A percentile compares a stretch with the other conserved stretches of the same genome.
phyloP scores from a whole-genome alignment of 2,329 filamentous ascomycete genomes.

The Cladosporium sp. region DNA sequence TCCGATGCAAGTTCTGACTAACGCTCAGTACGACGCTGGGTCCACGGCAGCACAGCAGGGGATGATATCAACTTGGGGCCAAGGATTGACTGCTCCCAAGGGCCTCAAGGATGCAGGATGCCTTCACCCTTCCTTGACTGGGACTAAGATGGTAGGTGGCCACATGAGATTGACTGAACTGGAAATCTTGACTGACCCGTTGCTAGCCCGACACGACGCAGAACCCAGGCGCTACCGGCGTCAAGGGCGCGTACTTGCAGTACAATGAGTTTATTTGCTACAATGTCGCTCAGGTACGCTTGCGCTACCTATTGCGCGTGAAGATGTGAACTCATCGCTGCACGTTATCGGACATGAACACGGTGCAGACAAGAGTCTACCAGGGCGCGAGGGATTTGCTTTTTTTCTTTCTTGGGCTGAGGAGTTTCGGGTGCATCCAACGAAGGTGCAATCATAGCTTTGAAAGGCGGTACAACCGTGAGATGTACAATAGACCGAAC shows the following conservation, averaged over 20 bases:
- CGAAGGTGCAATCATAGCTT: background rate
- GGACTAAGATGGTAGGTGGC: constrained; percentile 67
- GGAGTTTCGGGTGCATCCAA: background rate
- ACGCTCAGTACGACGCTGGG: constrained; percentile 63
- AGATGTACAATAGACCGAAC: background rate
- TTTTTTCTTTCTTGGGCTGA: background rate
- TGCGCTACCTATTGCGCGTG: constrained; percentile 69
- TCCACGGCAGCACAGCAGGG: constrained; percentile 61
- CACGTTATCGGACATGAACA: background rate
- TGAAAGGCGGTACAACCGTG: background rate
- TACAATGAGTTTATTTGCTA: constrained; percentile 79
- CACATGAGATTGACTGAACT: background rate
- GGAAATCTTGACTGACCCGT: constrained; percentile 8
- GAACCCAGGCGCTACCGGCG: constrained; percentile 22
- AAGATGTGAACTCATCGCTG: constrained; percentile 35
- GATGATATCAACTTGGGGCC: constrained; percentile 68
- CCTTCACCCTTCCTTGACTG: constrained; percentile 64
- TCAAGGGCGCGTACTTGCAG: constrained; percentile 48
- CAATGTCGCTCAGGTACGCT: constrained; percentile 66
- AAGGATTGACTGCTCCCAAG: constrained; percentile 63
- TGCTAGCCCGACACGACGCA: constrained; percentile 28
- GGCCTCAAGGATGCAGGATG: constrained; percentile 74
- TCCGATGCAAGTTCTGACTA: constrained; percentile 66
- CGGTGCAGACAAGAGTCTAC: background rate
- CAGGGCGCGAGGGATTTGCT: background rate